Conservation (phyloP, 306 rosid genomes). For the Geum urbanum region DNA sequence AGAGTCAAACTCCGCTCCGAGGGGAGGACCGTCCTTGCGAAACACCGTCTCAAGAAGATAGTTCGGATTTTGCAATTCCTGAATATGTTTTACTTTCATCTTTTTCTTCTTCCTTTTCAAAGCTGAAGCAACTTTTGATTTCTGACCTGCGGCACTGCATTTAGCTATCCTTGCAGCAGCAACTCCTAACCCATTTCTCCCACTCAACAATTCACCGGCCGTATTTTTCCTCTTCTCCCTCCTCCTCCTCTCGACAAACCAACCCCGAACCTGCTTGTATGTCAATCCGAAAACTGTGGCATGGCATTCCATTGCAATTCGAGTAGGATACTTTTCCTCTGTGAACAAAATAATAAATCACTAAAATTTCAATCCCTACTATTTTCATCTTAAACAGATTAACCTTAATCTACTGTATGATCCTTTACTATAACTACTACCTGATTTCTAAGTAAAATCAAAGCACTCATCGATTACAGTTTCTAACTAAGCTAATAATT, state of each 20-base stretch:
- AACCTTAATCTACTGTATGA: background rate
- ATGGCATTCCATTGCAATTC: conserved; percentile 38
- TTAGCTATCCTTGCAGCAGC: conserved; percentile 21
- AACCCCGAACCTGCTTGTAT: conserved; percentile 50
- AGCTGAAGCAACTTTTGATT: conserved; percentile 21
- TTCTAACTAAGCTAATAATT: background rate
- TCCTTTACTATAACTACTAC: background rate
- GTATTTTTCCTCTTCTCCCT: conserved; percentile 43
- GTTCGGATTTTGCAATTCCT: conserved; percentile 38
- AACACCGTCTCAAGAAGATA: conserved; percentile 43
- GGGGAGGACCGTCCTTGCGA: conserved; percentile 61
- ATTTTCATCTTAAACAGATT: background rate
- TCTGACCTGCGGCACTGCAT: conserved; percentile 11
- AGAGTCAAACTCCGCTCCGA: conserved; percentile 57
- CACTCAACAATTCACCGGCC: conserved; percentile 22
- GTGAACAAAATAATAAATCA: conserved; percentile 6
- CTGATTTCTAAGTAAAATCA: background rate
- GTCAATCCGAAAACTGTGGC: conserved; percentile 49
- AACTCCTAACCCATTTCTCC: conserved; percentile 29
- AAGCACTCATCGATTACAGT: background rate
- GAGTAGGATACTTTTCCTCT: conserved; percentile 59
- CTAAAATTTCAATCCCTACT: background rate
- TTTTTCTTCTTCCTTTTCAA: conserved; percentile 30
- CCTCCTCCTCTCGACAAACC: conserved; percentile 64
- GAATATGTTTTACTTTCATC: conserved; percentile 30